Percentiles rank a stretch among this genome's conserved stretches.
These are phyloP conservation scores for Tulasnella sp. DNA, from an alignment of 768 basidiomycete species.

Conservation along the genomic window DNA sequence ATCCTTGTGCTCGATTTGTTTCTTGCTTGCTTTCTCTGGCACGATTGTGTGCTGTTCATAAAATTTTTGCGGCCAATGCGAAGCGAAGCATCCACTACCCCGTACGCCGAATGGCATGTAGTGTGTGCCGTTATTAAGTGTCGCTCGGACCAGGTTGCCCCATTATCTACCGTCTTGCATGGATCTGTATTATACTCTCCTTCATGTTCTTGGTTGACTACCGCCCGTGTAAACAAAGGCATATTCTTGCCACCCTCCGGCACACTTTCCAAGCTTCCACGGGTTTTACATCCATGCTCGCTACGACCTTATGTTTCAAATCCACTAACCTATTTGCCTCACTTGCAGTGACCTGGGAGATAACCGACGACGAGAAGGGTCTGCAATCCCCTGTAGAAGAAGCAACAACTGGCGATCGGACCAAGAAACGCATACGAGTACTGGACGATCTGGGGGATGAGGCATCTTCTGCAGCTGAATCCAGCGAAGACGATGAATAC, in stretches of 20 bases:
- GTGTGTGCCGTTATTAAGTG: neutral
- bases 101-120: neutral
- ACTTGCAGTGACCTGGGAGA: conserved; percentile 2
- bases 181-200: no score
- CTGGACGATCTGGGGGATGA: conserved; percentile 35
- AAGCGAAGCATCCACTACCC: neutral
- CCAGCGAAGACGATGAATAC: conserved; percentile 42
- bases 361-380: neutral
- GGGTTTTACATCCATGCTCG: neutral
- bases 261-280: neutral
- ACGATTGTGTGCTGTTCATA: neutral
- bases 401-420: no score
- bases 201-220: no score
- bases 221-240: no score
- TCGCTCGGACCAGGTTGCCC: neutral
- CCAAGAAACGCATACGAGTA: conserved; percentile 48
- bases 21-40: neutral
- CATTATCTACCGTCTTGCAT: no score
- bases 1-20: conserved; percentile 3
- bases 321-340: neutral
- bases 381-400: no score
- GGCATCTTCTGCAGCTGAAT: conserved; percentile 20
- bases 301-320: no score
- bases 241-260: no score
- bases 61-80: neutral